These are phyloP conservation scores for Podila minutissima DNA, from an alignment of 192 early-diverging fungal genomes.

Conservation along the genomic window DNA sequence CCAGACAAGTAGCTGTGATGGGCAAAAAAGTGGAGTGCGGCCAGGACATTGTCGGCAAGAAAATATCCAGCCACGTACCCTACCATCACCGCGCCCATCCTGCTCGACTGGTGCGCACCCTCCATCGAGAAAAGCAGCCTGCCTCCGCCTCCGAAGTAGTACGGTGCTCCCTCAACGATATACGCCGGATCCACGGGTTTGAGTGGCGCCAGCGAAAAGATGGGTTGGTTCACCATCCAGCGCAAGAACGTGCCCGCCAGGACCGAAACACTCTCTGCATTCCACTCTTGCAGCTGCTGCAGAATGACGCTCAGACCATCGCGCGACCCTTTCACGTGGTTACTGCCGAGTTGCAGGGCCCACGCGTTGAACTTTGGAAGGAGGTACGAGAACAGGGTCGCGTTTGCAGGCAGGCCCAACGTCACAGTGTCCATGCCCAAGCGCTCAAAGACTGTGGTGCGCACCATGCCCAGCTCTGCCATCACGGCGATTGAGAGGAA, in stretches of 20 bases:
- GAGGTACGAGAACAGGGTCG: conserved; percentile 30
- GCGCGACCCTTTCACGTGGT: background rate
- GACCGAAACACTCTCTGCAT: background rate
- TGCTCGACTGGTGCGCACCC: conserved; percentile 10
- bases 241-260: conserved; percentile 11
- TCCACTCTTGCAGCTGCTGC: background rate
- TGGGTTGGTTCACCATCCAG: conserved; percentile 24
- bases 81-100: background rate
- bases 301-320: background rate
- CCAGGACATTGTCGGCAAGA: conserved; percentile 12
- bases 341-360: conserved; percentile 3
- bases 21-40: conserved; percentile 7
- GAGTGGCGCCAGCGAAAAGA: conserved; percentile 38
- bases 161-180: conserved; percentile 7
- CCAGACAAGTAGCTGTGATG: conserved; percentile 12
- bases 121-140: conserved; percentile 25
- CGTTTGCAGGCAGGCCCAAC: background rate
- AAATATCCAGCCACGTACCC: conserved; percentile 34
- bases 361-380: conserved; percentile 19
- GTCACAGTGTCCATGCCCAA: conserved; percentile 22
- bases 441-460: conserved; percentile 12
- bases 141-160: conserved; percentile 40
- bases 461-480: conserved; percentile 16
- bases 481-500: background rate
- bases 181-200: background rate